Evolutionary conservation across 768 basidiomycete genomes (phyloP).

Genomic region (Leccinum longicurvipes): DNA sequence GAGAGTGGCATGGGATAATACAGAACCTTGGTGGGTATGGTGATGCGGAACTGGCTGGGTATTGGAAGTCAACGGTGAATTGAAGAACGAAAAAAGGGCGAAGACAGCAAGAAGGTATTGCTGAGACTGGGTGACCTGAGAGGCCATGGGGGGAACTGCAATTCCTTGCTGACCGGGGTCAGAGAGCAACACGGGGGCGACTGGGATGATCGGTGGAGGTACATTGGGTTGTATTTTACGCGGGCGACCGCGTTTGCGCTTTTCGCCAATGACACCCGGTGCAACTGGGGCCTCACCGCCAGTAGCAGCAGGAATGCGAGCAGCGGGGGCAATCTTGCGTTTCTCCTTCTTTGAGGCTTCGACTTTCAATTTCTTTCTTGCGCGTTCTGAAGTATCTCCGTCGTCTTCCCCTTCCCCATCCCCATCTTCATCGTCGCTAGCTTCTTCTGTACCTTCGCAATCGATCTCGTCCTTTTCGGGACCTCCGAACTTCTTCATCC

Average conservation of each 20-base stretch:
- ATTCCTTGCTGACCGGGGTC: slow-evolving; percentile 16
- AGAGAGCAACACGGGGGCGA: slow-evolving; percentile 16
- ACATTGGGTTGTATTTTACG: slow-evolving; percentile 62
- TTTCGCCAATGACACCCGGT: slow-evolving; percentile 50
- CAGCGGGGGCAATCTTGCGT: slow-evolving; percentile 32
- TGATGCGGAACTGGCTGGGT: slow-evolving; percentile 27
- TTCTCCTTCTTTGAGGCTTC: slow-evolving; percentile 44
- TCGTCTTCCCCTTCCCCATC: slow-evolving; percentile 40
- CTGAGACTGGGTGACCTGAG: slow-evolving; percentile 27
- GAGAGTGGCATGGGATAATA: slow-evolving; percentile 42
- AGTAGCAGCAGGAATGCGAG: slow-evolving; percentile 19
- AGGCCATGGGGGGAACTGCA: slow-evolving; percentile 5
- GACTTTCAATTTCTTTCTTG: slow-evolving; percentile 63
- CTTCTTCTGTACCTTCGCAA: slow-evolving; percentile 37
- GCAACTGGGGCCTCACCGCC: slow-evolving; percentile 26
- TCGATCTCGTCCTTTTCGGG: slow-evolving; percentile 74
- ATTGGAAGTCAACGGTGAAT: slow-evolving; percentile 58
- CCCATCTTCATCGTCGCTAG: slow-evolving; percentile 42
- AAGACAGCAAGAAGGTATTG: slow-evolving; percentile 83
- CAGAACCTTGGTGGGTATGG: slow-evolving; percentile 59
- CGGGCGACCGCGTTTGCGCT: slow-evolving; percentile 81
- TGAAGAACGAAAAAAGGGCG: slow-evolving; percentile 84
- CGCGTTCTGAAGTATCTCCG: slow-evolving; percentile 41
- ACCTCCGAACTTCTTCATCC: slow-evolving; percentile 72
- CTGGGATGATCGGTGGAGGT: slow-evolving; percentile 31